These are phyloP conservation scores for Eimeria brunetti DNA, from an alignment of 169 alveolate genomes.

Conservation along the genomic window DNA sequence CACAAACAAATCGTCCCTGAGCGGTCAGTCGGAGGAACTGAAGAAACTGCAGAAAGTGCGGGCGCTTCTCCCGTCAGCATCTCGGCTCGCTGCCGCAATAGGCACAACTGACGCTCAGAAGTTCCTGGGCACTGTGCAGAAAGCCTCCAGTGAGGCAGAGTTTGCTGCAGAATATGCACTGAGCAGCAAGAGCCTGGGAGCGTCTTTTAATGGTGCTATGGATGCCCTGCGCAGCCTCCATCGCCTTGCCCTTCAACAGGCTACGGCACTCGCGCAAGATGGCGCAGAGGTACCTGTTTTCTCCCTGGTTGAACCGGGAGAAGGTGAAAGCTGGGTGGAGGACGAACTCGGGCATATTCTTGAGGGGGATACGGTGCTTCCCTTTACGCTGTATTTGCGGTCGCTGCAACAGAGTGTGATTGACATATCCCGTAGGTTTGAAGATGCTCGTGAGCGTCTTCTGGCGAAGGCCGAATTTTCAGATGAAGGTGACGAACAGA, in stretches of 20 bases:
- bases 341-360: background rate
- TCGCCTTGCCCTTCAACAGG: slow-evolving; percentile 2
- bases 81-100: slow-evolving; percentile 33
- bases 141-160: background rate
- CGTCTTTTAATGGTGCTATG: background rate
- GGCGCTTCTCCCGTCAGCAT: slow-evolving; percentile 13
- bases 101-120: slow-evolving; percentile 15
- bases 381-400: slow-evolving; percentile 20
- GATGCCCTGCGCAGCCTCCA: slow-evolving; percentile 18
- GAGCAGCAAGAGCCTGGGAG: background rate
- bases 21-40: background rate
- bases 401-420: slow-evolving; percentile 18
- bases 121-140: background rate
- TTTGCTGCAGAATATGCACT: background rate
- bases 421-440: background rate
- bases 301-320: background rate
- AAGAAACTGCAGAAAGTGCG: slow-evolving; percentile 2
- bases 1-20: background rate
- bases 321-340: background rate
- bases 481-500: background rate
- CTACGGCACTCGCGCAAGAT: background rate
- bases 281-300: slow-evolving; percentile 9
- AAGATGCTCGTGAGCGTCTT: background rate
- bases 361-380: background rate
- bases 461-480: background rate